phyloP scores from a whole-genome alignment of 2,329 filamentous ascomycete species.

The Phialophora chinensis region DNA sequence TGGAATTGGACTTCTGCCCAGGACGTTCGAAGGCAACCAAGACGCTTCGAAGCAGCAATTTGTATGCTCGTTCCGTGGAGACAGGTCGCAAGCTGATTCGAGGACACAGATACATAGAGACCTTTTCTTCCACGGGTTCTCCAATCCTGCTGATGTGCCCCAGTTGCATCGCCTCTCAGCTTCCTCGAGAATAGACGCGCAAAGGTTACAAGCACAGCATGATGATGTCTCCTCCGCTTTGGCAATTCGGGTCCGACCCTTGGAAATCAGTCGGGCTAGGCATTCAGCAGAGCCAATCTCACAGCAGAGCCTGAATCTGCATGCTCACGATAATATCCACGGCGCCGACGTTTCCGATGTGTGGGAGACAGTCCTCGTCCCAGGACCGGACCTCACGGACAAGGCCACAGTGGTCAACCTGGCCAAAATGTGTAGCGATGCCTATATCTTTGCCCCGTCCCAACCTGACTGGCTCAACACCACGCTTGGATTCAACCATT shows the following conservation, averaged over 20 bases:
- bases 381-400: slow-evolving; percentile 37
- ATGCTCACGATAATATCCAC: background rate
- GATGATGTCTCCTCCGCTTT: background rate
- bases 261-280: background rate
- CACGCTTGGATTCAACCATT: slow-evolving; percentile 35
- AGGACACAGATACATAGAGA: background rate
- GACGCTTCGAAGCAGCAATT: background rate
- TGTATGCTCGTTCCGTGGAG: background rate
- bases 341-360: background rate
- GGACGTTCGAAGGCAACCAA: background rate
- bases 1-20: background rate
- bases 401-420: slow-evolving; percentile 38
- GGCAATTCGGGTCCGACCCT: background rate
- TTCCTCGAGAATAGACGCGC: background rate
- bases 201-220: background rate
- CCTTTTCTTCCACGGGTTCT: background rate
- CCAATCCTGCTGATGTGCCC: background rate
- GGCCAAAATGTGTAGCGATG: slow-evolving; percentile 36
- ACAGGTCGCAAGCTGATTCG: background rate
- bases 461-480: slow-evolving; percentile 36
- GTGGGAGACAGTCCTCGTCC: background rate
- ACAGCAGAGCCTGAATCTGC: background rate
- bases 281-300: background rate
- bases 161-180: background rate
- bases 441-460: slow-evolving; percentile 31